phyloP scores from a whole-genome alignment of 2,329 filamentous ascomycete genomes.

The Colletotrichum tabaci region DNA sequence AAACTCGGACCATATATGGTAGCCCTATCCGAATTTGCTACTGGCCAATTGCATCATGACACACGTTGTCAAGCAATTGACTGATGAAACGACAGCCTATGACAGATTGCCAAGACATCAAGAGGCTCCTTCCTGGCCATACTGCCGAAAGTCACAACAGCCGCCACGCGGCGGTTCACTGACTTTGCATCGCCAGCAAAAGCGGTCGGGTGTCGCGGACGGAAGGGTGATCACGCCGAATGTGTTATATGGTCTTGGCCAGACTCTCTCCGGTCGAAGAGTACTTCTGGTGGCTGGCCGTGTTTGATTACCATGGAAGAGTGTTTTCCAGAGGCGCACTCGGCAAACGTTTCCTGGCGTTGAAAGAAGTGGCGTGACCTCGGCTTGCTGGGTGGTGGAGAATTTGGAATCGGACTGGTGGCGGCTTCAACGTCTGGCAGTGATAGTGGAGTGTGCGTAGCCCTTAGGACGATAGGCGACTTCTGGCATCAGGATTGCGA shows the following conservation, averaged over 20 bases:
- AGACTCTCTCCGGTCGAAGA: not conserved
- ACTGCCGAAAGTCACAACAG: not conserved
- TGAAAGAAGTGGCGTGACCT: conserved; percentile 25
- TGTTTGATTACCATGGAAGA: conserved; percentile 32
- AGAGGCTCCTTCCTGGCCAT: not conserved
- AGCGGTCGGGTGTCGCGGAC: conserved; percentile 12
- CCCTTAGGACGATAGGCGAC: conserved; percentile 33
- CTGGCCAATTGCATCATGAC: not conserved
- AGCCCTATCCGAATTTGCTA: not conserved
- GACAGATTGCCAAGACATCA: not conserved
- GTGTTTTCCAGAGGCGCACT: conserved; percentile 30
- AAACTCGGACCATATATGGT: conserved; percentile 25
- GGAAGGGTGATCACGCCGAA: conserved; percentile 18
- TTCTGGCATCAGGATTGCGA: conserved; percentile 18
- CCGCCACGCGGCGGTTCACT: not conserved
- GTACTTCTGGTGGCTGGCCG: not conserved
- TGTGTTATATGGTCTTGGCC: conserved; percentile 15
- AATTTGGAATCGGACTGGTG: conserved; percentile 5
- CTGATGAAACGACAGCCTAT: not conserved
- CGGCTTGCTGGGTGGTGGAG: not conserved
- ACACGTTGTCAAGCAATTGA: not conserved
- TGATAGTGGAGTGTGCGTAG: conserved; percentile 5
- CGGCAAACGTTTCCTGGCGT: conserved; percentile 21
- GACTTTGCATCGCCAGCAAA: not conserved
- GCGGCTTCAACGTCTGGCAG: conserved; percentile 11